Evolutionary conservation across 2,329 filamentous ascomycete species (phyloP).

Genomic region (Trichoderma koningii): DNA sequence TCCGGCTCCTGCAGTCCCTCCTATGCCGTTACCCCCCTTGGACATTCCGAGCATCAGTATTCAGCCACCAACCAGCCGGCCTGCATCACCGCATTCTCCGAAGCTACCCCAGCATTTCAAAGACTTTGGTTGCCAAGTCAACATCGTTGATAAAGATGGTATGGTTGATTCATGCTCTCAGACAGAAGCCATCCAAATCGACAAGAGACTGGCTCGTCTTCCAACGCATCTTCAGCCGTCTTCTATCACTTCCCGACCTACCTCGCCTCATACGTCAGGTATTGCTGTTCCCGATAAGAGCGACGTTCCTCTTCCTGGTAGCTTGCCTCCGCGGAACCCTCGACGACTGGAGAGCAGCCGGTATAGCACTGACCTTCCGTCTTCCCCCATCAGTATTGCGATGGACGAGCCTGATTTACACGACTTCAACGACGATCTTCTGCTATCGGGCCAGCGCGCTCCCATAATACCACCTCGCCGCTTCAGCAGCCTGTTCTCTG

Average conservation of each 20-base stretch:
- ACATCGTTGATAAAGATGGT: slow-evolving; percentile 34
- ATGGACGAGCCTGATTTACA: slow-evolving; percentile 48
- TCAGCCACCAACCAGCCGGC: slow-evolving; percentile 81
- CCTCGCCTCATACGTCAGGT: slow-evolving; percentile 51
- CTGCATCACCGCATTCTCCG: slow-evolving; percentile 74
- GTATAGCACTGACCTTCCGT: slow-evolving; percentile 52
- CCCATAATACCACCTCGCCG: slow-evolving; percentile 70
- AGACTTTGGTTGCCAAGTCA: slow-evolving; percentile 81
- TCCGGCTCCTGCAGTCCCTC: slow-evolving; percentile 32
- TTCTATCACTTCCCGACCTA: slow-evolving; percentile 64
- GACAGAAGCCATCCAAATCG: slow-evolving; percentile 87
- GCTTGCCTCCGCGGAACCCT: slow-evolving; percentile 62
- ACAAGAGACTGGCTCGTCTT: slow-evolving; percentile 72
- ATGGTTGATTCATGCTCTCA: slow-evolving; percentile 58
- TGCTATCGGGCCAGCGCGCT: slow-evolving; percentile 61
- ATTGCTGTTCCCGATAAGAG: slow-evolving; percentile 40
- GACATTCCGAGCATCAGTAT: slow-evolving; percentile 85
- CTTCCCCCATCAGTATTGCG: slow-evolving; percentile 47
- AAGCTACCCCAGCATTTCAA: slow-evolving; percentile 80
- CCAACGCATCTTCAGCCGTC: slow-evolving; percentile 80
- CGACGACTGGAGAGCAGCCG: slow-evolving; percentile 53
- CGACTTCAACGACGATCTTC: slow-evolving; percentile 77
- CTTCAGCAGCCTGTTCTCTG: slow-evolving; percentile 83
- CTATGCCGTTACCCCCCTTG: slow-evolving; percentile 46
- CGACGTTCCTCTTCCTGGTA: slow-evolving; percentile 56